Evolutionary conservation across 805 yeast species (phyloP), one percentile per base, ranked within the genome.

Genomic region (Sugiyamaella smithiae): DNA sequence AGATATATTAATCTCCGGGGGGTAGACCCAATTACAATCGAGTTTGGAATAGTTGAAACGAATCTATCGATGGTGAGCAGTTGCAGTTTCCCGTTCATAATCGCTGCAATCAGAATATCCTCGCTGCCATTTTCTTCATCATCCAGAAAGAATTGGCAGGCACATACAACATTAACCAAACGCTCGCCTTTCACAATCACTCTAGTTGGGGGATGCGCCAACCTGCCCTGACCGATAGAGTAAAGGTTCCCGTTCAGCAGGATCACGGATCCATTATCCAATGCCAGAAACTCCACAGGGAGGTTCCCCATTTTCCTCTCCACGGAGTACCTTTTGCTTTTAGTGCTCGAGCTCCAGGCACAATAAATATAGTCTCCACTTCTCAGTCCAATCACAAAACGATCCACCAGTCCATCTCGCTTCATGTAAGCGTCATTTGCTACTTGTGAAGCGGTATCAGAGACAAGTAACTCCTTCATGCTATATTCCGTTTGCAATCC

Each of bases 1-100:
- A 55, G 19, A 40, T 50, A 53, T 12, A 50, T 19, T 37, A 55
- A 7, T 12, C 54, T 40, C 20, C 51, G 31, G 4, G 58, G 58
- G 1, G 56, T 43, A 8, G 37, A 25, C 6, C 48, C 52, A 32
- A 48, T 20, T 7, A 25, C 31, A n/a, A 43, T 28, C 9, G 32
- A 40, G 7, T 38, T 26, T 14, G 49, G 40, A 17, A 54, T 19
- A 12, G 40, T 17, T 19, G 40, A 19, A 9, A 48, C 43, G 22
- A 20, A 23, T 32, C 25, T 41, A 20, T 45, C 48, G 33, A 52
- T n/a, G 5, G 35, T 22, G 6, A 53, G 22, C 9, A 52, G 22
- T 25, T 43, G 41, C 29, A 54, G 36, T 19, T 38, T 44, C 5
- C 43, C 45, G 22, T 52, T 46, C 31, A 49, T 25, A n/a, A 52